Conservation (phyloP, 345 rosid species). For the Salix caprea region DNA sequence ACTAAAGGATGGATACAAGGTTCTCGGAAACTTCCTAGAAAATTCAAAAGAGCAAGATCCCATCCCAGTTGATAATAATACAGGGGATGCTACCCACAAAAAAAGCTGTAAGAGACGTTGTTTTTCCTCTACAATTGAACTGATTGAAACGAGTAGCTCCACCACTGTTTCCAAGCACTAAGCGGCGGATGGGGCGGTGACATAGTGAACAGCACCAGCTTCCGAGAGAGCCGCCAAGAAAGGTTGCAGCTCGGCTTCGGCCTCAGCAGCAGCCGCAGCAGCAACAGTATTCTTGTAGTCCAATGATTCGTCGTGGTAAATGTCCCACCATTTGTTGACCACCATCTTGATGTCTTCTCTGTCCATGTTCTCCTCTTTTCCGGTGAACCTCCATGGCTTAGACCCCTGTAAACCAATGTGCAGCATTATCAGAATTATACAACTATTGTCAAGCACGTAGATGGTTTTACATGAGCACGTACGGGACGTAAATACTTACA, state of each 20-base stretch:
- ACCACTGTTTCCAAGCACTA: background rate
- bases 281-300: conserved; percentile 29
- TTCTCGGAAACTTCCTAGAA: background rate
- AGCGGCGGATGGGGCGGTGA: conserved; percentile 83
- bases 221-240: conserved; percentile 53
- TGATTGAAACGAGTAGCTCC: background rate
- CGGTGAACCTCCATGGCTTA: conserved; percentile 93
- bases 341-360: conserved; percentile 80
- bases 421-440: background rate
- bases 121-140: background rate
- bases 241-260: conserved; percentile 13
- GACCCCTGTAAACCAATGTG: conserved; percentile 43
- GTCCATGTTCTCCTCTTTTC: conserved; percentile 74
- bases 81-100: background rate
- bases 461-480: background rate
- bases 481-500: conserved; percentile 35
- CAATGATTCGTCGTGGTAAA: conserved; percentile 60
- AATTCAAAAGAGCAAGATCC: background rate
- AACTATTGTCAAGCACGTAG: background rate
- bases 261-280: background rate
- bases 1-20: background rate
- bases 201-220: conserved; percentile 42
- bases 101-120: background rate
- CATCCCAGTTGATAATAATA: background rate
- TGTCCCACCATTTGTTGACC: conserved; percentile 77